phyloP scores from a whole-genome alignment of 2,329 filamentous ascomycete genomes.

The Calonectria pseudoreteaudii region DNA sequence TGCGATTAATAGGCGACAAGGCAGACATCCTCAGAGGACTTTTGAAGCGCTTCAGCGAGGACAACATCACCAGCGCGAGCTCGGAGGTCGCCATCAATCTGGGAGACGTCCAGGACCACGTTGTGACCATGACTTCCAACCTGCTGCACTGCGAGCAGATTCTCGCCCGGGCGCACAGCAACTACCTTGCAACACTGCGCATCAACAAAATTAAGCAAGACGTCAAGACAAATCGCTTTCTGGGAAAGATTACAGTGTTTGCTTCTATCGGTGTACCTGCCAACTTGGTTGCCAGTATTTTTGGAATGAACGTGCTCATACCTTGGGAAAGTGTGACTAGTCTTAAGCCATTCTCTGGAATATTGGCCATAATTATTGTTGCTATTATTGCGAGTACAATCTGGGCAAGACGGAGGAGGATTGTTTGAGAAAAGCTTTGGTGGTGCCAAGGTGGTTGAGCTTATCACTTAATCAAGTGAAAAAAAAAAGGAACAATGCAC shows the following conservation, averaged over 20 bases:
- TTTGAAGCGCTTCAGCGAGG: slow-evolving; percentile 98
- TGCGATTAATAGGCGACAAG: slow-evolving; percentile 94
- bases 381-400: slow-evolving; percentile 61
- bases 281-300: slow-evolving; percentile 88
- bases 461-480: not conserved
- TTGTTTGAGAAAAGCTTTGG: not conserved
- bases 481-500: not conserved
- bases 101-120: slow-evolving; percentile 98
- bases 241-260: slow-evolving; percentile 94
- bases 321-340: slow-evolving; percentile 69
- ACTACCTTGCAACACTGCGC: slow-evolving; percentile 94
- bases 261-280: slow-evolving; percentile 94
- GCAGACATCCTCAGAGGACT: slow-evolving; percentile 97
- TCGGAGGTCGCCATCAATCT: slow-evolving; percentile 97
- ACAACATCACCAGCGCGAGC: slow-evolving; percentile 92
- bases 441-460: not conserved
- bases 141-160: slow-evolving; percentile 97
- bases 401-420: slow-evolving; percentile 55
- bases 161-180: slow-evolving; percentile 91
- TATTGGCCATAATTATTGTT: slow-evolving; percentile 63
- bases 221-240: slow-evolving; percentile 86
- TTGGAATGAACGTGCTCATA: slow-evolving; percentile 87
- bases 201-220: slow-evolving; percentile 92
- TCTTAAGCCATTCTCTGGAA: slow-evolving; percentile 66
- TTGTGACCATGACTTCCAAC: slow-evolving; percentile 99